phyloP scores from a whole-genome alignment of 208 protist species.

The Acanthamoeba lenticulata region DNA sequence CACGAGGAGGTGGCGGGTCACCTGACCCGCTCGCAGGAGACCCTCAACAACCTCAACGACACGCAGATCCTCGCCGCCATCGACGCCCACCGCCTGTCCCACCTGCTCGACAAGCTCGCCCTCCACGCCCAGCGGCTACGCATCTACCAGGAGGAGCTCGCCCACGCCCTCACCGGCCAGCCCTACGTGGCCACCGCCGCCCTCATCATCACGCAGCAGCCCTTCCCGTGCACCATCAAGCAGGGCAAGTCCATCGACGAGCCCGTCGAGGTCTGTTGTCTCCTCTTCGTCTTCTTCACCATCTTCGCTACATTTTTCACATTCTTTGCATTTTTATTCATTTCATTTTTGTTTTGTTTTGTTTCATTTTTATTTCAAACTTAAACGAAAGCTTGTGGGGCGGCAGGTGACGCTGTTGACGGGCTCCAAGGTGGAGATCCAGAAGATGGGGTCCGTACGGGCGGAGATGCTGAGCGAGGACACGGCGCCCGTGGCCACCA shows the following conservation, averaged over 20 bases:
- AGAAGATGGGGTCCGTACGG: neutral
- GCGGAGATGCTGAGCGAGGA: constrained; percentile 53
- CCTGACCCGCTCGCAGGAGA: neutral
- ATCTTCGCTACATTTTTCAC: too few species aligned
- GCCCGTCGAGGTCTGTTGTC: constrained; percentile 23
- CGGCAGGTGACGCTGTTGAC: constrained; percentile 4
- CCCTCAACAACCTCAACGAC: constrained; percentile 41
- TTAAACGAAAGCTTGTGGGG: too few species aligned
- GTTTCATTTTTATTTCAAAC: too few species aligned
- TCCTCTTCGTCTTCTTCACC: too few species aligned
- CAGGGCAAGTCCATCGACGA: constrained; percentile 44
- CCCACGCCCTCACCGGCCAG: neutral
- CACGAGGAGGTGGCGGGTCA: neutral
- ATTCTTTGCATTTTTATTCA: too few species aligned
- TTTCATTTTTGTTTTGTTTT: too few species aligned
- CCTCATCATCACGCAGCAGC: constrained; percentile 35
- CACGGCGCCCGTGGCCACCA: neutral
- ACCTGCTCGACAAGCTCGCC: neutral
- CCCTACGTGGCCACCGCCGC: neutral
- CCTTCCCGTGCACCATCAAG: constrained; percentile 57
- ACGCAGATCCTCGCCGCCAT: constrained; percentile 36
- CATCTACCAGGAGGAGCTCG: constrained; percentile 45
- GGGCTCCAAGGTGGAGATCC: neutral
- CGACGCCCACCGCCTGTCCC: neutral
- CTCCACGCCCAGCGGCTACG: constrained; percentile 3